Percentiles rank a stretch among this genome's conserved stretches.
These are phyloP conservation scores for Stropharia rugosoannulata DNA, from an alignment of 768 basidiomycete species.

Conservation along the genomic window DNA sequence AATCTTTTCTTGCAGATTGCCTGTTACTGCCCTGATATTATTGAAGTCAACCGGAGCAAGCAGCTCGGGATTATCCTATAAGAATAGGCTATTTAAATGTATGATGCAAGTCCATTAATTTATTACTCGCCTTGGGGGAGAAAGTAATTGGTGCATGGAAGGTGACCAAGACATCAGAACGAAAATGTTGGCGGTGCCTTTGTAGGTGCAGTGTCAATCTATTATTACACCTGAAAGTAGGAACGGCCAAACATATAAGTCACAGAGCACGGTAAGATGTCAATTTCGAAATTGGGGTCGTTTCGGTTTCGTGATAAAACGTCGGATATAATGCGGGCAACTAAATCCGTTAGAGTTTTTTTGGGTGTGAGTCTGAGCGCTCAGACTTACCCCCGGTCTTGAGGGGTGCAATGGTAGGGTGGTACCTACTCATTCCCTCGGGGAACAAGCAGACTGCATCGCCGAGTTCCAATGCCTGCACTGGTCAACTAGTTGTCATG, in stretches of 20 bases:
- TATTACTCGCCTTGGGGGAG: slow-evolving; percentile 51
- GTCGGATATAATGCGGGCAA: slow-evolving; percentile 80
- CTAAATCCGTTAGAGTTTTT: slow-evolving; percentile 33
- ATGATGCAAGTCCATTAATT: too few relatives aligned
- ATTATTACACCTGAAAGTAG: slow-evolving; percentile 2
- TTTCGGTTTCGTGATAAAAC: slow-evolving; percentile 67
- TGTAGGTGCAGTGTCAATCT: slow-evolving; percentile 63
- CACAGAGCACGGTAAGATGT: slow-evolving; percentile 74
- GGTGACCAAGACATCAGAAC: slow-evolving; percentile 84
- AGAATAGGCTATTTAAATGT: not conserved
- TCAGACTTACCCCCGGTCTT: slow-evolving; percentile 73
- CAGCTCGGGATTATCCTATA: slow-evolving; percentile 69
- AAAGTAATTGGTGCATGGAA: slow-evolving; percentile 74
- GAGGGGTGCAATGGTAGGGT: slow-evolving; percentile 83
- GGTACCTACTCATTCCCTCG: slow-evolving; percentile 84
- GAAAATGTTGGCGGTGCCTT: slow-evolving; percentile 85
- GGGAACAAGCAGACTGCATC: slow-evolving; percentile 85
- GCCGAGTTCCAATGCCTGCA: slow-evolving; percentile 71
- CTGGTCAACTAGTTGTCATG: not conserved
- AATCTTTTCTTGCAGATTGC: slow-evolving; percentile 65
- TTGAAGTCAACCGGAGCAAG: slow-evolving; percentile 64
- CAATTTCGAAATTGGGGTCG: slow-evolving; percentile 69
- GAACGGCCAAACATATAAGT: slow-evolving; percentile 65
- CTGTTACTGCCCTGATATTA: slow-evolving; percentile 58
- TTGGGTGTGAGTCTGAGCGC: not conserved